Evolutionary conservation across 2,329 filamentous ascomycete genomes (phyloP).

Genomic region (Remersonia thermophila): DNA sequence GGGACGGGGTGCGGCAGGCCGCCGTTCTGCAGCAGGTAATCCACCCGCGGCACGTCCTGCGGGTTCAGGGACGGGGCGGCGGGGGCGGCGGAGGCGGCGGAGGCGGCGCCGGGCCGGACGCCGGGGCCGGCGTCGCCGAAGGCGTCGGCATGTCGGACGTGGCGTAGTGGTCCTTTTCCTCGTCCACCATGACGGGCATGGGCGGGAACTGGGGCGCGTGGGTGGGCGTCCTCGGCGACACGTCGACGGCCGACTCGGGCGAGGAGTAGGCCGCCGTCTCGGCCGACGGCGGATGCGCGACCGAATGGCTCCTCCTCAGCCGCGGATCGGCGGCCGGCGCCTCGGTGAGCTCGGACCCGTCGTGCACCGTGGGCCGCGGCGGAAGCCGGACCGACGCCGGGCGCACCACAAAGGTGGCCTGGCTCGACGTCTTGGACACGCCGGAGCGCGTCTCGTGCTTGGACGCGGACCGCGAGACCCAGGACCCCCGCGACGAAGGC

Average conservation of each 20-base stretch:
- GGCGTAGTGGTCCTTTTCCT: slow-evolving; percentile 27
- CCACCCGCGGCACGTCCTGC: slow-evolving; percentile 66
- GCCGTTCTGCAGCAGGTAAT: slow-evolving; percentile 84
- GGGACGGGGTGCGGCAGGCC: slow-evolving; percentile 62
- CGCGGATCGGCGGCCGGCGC: slow-evolving; percentile 14
- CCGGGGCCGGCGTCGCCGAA: slow-evolving; percentile 24
- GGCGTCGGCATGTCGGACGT: slow-evolving; percentile 29
- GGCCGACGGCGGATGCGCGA: slow-evolving; percentile 21
- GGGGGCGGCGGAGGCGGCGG: slow-evolving; percentile 33
- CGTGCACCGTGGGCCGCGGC: slow-evolving; percentile 1
- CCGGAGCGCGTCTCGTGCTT: slow-evolving; percentile 40
- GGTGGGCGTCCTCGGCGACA: slow-evolving; percentile 50
- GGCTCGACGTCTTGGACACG: slow-evolving; percentile 43
- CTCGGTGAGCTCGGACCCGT: slow-evolving; percentile 14
- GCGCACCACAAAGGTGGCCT: slow-evolving; percentile 38
- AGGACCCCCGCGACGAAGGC: slow-evolving; percentile 26
- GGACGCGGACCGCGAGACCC: slow-evolving; percentile 24
- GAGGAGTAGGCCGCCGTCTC: slow-evolving; percentile 36
- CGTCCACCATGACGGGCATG: slow-evolving; percentile 28
- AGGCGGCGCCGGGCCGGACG: slow-evolving; percentile 26
- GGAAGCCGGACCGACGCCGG: slow-evolving; percentile 6
- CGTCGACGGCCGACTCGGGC: slow-evolving; percentile 36
- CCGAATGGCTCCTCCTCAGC: slow-evolving; percentile 11
- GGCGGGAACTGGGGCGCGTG: slow-evolving; percentile 40
- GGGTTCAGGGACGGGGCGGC: slow-evolving; percentile 65